Evolutionary conservation across 2,329 filamentous ascomycete species (phyloP).

Genomic region (Mycogone perniciosa): DNA sequence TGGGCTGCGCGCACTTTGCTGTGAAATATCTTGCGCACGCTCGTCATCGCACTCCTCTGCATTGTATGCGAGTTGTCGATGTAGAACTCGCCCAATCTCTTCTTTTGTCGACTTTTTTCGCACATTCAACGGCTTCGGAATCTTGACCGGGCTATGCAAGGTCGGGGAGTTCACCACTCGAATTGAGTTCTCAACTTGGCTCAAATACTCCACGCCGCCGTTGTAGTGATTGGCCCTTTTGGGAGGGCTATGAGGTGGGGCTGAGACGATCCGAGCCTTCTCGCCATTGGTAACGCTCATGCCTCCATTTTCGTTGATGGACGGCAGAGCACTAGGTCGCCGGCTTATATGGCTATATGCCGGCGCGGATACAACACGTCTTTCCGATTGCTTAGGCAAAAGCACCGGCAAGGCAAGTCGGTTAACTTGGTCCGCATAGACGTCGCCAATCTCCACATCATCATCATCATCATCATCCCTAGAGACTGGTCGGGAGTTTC

Average conservation of each 20-base stretch:
- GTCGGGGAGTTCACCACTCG: constrained; percentile 48
- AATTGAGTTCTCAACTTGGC: constrained; percentile 45
- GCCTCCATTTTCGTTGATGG: constrained; percentile 40
- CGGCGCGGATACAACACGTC: constrained; percentile 47
- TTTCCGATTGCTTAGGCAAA: constrained; percentile 31
- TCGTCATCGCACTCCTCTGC: constrained; percentile 15
- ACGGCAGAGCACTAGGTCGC: constrained; percentile 37
- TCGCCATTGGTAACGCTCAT: constrained; percentile 20
- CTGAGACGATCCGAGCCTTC: constrained; percentile 42
- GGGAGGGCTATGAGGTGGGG: constrained; percentile 33
- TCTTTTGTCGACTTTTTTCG: constrained; percentile 31
- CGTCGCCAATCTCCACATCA: neutral
- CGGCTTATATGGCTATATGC: constrained; percentile 36
- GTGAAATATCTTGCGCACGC: constrained; percentile 13
- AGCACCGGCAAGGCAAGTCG: constrained; percentile 26
- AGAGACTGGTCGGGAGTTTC: constrained; percentile 20
- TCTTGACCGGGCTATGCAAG: constrained; percentile 26
- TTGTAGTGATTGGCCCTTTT: constrained; percentile 27
- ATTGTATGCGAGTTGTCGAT: constrained; percentile 15
- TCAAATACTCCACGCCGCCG: constrained; percentile 38
- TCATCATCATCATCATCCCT: constrained; percentile 16
- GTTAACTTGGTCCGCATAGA: constrained; percentile 19
- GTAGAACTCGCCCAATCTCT: constrained; percentile 17
- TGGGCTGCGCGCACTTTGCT: constrained; percentile 7
- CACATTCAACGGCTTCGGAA: constrained; percentile 35